Conservation (phyloP, 257 asterid genomes). For the Rubia yunnanensis region DNA sequence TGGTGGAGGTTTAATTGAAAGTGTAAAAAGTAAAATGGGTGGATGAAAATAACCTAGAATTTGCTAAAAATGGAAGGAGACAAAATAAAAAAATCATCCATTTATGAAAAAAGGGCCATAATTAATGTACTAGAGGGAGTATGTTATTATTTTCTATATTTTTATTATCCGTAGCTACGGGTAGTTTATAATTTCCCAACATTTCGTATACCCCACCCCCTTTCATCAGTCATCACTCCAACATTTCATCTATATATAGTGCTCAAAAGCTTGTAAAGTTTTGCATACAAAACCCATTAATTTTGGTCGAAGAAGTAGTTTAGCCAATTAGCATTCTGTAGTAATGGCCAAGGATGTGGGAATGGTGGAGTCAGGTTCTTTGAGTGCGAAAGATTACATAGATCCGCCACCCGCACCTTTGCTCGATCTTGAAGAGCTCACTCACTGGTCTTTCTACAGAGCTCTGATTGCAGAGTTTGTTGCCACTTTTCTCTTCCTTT, state of each 20-base stretch:
- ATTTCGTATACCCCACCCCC: too few relatives aligned
- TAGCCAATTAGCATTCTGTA: too few relatives aligned
- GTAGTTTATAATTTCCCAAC: too few relatives aligned
- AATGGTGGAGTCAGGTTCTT: constrained; percentile 6
- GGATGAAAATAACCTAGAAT: too few relatives aligned
- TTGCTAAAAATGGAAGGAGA: too few relatives aligned
- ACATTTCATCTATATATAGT: neutral
- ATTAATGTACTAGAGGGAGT: too few relatives aligned
- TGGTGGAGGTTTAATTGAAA: too few relatives aligned
- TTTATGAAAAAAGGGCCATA: too few relatives aligned
- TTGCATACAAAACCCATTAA: neutral
- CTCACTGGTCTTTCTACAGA: constrained; percentile 65
- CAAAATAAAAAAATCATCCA: too few relatives aligned
- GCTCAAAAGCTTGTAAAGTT: neutral
- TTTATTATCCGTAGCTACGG: too few relatives aligned
- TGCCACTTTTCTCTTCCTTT: constrained; percentile 66
- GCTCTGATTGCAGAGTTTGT: constrained; percentile 70
- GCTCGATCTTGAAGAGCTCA: constrained; percentile 48
- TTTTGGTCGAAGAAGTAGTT: neutral
- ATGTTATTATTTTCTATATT: too few relatives aligned
- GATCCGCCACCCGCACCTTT: constrained; percentile 79
- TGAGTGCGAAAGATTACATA: constrained; percentile 45
- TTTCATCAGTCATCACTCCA: neutral
- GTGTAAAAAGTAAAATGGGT: too few relatives aligned
- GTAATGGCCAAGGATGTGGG: neutral